phyloP scores from a whole-genome alignment of 169 alveolate species.

The Plasmodium vivax region DNA sequence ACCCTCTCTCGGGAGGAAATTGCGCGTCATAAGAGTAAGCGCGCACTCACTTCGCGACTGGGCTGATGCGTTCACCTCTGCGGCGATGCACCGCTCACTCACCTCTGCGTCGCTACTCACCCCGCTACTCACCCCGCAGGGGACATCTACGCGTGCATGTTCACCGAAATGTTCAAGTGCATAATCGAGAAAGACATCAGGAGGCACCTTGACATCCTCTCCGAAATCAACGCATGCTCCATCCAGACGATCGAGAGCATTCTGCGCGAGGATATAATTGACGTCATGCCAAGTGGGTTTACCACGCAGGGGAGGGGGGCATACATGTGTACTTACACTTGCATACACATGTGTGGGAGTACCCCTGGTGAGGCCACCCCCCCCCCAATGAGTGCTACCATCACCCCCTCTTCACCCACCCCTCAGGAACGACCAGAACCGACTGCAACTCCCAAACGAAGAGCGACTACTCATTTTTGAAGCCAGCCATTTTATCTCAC shows the following conservation, averaged over 20 bases:
- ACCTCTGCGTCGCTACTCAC: not conserved
- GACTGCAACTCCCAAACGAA: conserved; percentile 10
- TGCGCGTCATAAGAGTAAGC: conserved; percentile 60
- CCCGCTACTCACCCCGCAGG: not conserved
- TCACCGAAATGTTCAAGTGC: conserved; percentile 72
- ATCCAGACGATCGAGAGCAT: conserved; percentile 63
- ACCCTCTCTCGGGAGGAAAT: not conserved
- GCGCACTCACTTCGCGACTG: not conserved
- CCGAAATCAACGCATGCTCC: conserved; percentile 56
- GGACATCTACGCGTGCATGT: conserved; percentile 63
- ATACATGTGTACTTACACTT: not conserved
- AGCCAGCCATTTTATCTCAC: conserved; percentile 71
- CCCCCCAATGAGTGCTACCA: too few species aligned
- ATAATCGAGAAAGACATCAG: conserved; percentile 63
- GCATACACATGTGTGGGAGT: not conserved
- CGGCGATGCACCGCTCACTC: not conserved
- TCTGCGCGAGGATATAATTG: conserved; percentile 60
- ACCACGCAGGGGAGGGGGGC: not conserved
- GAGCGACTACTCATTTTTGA: conserved; percentile 64
- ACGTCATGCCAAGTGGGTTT: conserved; percentile 49
- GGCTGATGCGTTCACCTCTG: not conserved
- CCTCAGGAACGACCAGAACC: not conserved
- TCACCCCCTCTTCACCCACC: not conserved
- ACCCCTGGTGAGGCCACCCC: not conserved
- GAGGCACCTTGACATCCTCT: conserved; percentile 16